Conservation (phyloP, 306 rosid genomes). For the Quercus berberidifolia region DNA sequence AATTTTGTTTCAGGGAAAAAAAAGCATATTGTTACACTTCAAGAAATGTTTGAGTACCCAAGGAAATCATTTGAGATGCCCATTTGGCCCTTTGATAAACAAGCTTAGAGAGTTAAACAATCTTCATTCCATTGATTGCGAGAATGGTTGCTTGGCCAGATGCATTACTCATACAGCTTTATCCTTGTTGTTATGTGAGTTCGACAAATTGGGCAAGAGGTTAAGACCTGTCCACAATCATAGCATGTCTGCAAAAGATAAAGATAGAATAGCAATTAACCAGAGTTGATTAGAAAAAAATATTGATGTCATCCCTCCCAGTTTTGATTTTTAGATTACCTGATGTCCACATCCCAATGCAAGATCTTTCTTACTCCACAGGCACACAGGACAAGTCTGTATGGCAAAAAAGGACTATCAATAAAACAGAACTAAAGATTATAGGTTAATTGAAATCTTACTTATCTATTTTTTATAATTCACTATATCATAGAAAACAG, state of each 20-base stretch:
- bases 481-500: neutral
- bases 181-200: neutral
- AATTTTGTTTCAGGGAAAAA: too few relatives aligned
- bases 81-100: neutral
- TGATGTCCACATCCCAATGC: constrained; percentile 8
- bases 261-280: neutral
- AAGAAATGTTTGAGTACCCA: too few relatives aligned
- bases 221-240: constrained; percentile 3
- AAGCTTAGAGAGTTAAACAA: neutral
- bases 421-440: neutral
- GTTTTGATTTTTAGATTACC: neutral
- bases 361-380: neutral
- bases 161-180: constrained; percentile 1
- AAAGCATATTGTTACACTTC: too few relatives aligned
- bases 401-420: neutral
- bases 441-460: neutral
- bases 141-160: neutral
- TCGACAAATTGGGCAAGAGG: constrained; percentile 1
- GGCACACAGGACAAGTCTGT: constrained; percentile 1
- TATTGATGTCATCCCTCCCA: neutral
- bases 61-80: neutral
- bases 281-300: neutral
- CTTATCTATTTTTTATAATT: too few relatives aligned
- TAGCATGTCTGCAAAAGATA: constrained; percentile 1
- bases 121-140: neutral